Conservation (phyloP, 108 stramenopile species). For the Conticribra weissflogii region DNA sequence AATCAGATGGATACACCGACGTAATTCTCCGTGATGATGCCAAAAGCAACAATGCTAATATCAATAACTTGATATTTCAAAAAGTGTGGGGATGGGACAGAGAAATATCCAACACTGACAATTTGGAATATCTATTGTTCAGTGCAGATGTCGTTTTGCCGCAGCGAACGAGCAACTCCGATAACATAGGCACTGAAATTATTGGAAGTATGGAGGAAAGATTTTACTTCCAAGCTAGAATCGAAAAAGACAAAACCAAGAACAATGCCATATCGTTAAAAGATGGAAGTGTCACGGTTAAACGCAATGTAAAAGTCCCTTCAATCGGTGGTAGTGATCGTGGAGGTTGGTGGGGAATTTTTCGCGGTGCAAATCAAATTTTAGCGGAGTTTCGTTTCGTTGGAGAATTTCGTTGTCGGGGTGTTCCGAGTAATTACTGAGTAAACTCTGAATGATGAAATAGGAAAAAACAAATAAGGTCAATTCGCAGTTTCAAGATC, state of each 20-base stretch:
- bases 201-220: conserved; percentile 20
- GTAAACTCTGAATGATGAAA: too few species aligned
- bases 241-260: conserved; percentile 17
- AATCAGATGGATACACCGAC: conserved; percentile 58
- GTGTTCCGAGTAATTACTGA: conserved; percentile 11
- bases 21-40: conserved; percentile 1
- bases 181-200: conserved; percentile 16
- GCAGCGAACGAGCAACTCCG: too few species aligned
- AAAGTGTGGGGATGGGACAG: conserved; percentile 79
- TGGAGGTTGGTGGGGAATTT: conserved; percentile 58
- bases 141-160: conserved; percentile 56
- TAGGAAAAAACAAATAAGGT: too few species aligned
- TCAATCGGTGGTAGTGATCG: conserved; percentile 27
- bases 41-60: neutral
- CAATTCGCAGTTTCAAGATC: too few species aligned
- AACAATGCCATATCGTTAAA: conserved; percentile 28
- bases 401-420: conserved; percentile 36
- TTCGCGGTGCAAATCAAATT: conserved; percentile 55
- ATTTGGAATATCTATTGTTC: conserved; percentile 58
- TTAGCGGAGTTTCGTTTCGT: conserved; percentile 50
- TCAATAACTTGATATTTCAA: conserved; percentile 13
- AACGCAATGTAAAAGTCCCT: conserved; percentile 35
- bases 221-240: conserved; percentile 63
- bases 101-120: conserved; percentile 56
- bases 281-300: conserved; percentile 69